A percentile compares a stretch with the other conserved stretches of the same genome.
phyloP scores from a whole-genome alignment of 2,329 filamentous ascomycete genomes.

The Fusarium neocosmosporiellum region DNA sequence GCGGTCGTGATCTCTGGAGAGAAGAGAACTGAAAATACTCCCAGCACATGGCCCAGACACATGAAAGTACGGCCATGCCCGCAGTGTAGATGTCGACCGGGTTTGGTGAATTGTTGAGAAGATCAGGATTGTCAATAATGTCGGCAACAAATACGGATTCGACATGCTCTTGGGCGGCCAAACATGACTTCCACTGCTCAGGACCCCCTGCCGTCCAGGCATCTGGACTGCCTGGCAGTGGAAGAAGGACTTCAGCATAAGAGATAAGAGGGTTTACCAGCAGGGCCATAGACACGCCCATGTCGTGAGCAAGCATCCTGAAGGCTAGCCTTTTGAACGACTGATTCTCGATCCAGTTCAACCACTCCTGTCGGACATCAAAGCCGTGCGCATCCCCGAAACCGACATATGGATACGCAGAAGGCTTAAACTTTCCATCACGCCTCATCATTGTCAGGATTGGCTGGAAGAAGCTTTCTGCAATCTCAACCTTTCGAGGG shows the following conservation, averaged over 20 bases:
- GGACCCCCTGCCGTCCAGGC: constrained; percentile 41
- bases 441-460: constrained; percentile 52
- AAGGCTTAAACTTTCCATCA: constrained; percentile 45
- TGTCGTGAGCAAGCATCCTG: constrained; percentile 44
- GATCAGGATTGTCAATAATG: constrained; percentile 31
- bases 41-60: constrained; percentile 44
- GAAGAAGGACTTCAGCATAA: constrained; percentile 46
- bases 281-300: constrained; percentile 44
- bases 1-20: constrained; percentile 36
- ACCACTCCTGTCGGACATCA: constrained; percentile 39
- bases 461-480: constrained; percentile 51
- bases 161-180: background rate
- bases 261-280: constrained; percentile 46
- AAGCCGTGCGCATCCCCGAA: background rate
- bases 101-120: constrained; percentile 30
- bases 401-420: constrained; percentile 28
- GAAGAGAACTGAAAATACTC: constrained; percentile 46
- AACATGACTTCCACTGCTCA: constrained; percentile 40
- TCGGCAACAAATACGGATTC: constrained; percentile 8
- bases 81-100: constrained; percentile 16
- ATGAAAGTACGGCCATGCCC: constrained; percentile 33
- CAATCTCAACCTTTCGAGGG: constrained; percentile 53
- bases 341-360: constrained; percentile 44
- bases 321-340: constrained; percentile 47
- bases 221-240: constrained; percentile 36